Conservation (phyloP, 2,329 filamentous ascomycete species). For the Colletotrichum orbiculare region DNA sequence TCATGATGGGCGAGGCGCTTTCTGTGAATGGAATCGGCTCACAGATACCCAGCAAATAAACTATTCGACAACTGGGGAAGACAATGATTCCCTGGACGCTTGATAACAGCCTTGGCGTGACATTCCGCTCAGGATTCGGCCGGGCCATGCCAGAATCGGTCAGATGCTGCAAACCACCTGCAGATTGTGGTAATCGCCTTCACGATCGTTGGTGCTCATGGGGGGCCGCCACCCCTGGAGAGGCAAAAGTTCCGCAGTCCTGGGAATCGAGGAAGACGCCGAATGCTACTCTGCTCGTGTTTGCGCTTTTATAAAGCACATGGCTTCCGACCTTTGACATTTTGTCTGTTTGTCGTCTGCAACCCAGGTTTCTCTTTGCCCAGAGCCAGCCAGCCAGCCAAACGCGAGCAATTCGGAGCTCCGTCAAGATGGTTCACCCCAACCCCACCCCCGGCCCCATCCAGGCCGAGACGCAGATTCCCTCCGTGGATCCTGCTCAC, state of each 20-base stretch:
- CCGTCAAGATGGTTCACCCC: slow-evolving; percentile 17
- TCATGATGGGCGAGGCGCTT: slow-evolving; percentile 1
- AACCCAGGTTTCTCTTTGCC: slow-evolving; percentile 22
- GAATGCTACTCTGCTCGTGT: no score
- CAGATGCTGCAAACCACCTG: slow-evolving; percentile 14
- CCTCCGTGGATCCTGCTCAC: slow-evolving; percentile 19
- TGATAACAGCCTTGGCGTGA: slow-evolving; percentile 24
- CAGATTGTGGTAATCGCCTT: slow-evolving; percentile 17
- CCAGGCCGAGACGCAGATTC: slow-evolving; percentile 28
- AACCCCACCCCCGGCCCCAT: slow-evolving; percentile 24
- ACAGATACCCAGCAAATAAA: slow-evolving; percentile 32
- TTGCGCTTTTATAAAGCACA: neutral
- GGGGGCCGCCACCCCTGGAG: slow-evolving; percentile 19
- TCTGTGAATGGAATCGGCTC: slow-evolving; percentile 5
- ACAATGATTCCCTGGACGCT: slow-evolving; percentile 4
- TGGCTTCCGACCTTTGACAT: neutral
- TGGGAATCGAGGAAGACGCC: slow-evolving; percentile 1
- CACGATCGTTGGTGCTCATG: slow-evolving; percentile 15
- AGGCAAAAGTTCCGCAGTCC: slow-evolving; percentile 28
- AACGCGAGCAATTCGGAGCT: neutral
- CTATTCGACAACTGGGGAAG: slow-evolving; percentile 15
- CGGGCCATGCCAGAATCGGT: slow-evolving; percentile 8
- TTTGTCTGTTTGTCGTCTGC: neutral
- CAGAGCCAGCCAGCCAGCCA: slow-evolving; percentile 28
- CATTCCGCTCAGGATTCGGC: neutral